Evolutionary conservation across 129 eudicot genomes (phyloP), one percentile per base, ranked within the genome.

Genomic region (Sambucus nigra): DNA sequence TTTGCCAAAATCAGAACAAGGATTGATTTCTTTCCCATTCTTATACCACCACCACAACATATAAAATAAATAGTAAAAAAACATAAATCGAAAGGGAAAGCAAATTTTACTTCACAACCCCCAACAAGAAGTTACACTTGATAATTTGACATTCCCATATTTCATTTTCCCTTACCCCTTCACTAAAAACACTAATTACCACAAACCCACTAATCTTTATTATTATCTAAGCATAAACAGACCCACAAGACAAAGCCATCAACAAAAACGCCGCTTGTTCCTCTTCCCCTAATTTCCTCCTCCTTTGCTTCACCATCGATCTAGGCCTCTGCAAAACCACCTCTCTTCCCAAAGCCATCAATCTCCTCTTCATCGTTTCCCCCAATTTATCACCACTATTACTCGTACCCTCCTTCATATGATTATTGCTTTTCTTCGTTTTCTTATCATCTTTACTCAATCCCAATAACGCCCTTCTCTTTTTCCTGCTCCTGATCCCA

Each of bases 401-500:
- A 53, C 50, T 75, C 64, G 82, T 73, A 63, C 74, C 56, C 25
- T 63, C 62, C 40, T 70, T 69, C 5, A 26, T 65, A 54, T 53
- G 70, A 55, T 68, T 61, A 4, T 44, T 16, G 13, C 16, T 22
- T 55, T 86, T 91, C 64, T 80, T 82, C 11, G 84, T 28, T 33
- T 74, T 82, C 47, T 86, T 86, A 29, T 80, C 91, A 0, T 76
- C 85, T 67, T 80, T 88, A 70, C 57, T 33, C 0, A 80, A 17
- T 1, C 95, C 94, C 70, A 86, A 19, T 7, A 82, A 69, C 15
- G 94, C 94, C 57, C 99, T 77, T 68, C 89, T 82, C 78, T 66
- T 80, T 62, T 92, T 92, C 62, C 99, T 72, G 73, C 94, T 92
- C 65, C 84, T 80, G 60, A 92, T 92, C 77, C 99, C 99, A 78